Evolutionary conservation across 306 rosid genomes (phyloP), one percentile per base, ranked within the genome.

Genomic region (Inga laurina): DNA sequence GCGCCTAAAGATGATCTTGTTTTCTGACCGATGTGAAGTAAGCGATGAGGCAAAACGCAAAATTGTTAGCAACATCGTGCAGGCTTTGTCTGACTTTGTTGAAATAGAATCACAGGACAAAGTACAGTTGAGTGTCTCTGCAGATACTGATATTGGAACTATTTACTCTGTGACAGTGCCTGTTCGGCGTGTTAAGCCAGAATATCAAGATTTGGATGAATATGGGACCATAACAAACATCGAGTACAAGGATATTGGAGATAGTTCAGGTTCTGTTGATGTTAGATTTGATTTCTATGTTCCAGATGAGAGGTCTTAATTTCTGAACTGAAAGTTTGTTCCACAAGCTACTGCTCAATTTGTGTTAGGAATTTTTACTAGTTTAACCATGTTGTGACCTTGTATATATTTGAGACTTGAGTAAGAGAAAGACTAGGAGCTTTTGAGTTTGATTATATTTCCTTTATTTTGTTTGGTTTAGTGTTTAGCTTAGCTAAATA

Each of bases 31-130:
- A 51, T 96, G 99, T 69, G 99, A 86, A 32, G 97, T 96, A 70
- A 96, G 94, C 73, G 98, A 96, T 1, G 97, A 96, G 90, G 99
- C 98, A 74, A 96, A 96, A 74, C 90, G 82, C 75, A 90, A 85
- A 92, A 96, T 96, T 67, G 97, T 96, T 69, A 88, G 72, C 89
- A 93, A 90, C 85, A 84, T 96, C 71, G 98, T 96, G 70, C 92
- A 82, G 18, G 85, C 97, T 74, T 85, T 96, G 35, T 96, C 99
- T 49, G 99, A 93, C 82, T 96, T 96, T n/a, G 98, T 93, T 82
- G 99, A 89, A 86, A 96, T 96, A 64, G 99, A 96, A 86, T 92
- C 99, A 2, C 95, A 87, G 82, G 99, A 96, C 84, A 96, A 96
- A 88, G 99, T 96, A 84, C 89, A 93, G 85, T 84, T 96, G 74